These are phyloP conservation scores for Neocallimastix lanati DNA, from an alignment of 192 early-diverging fungal genomes.

Conservation along the genomic window DNA sequence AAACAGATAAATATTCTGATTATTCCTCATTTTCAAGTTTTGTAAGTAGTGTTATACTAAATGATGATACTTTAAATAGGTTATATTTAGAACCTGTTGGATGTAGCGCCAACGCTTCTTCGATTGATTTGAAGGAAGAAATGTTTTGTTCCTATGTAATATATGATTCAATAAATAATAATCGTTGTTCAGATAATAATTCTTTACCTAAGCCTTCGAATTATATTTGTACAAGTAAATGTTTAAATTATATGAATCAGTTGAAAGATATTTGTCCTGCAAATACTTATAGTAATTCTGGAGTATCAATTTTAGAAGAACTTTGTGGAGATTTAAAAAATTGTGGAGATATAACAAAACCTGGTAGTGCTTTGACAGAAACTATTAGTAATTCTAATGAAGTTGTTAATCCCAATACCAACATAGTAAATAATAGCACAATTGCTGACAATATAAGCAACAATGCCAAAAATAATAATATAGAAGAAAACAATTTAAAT, in stretches of 20 bases:
- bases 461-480: background rate
- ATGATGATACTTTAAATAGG: too few relatives aligned
- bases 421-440: too few relatives aligned
- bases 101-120: background rate
- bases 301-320: background rate
- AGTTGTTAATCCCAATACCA: too few relatives aligned
- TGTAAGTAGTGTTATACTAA: too few relatives aligned
- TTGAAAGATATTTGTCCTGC: background rate
- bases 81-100: too few relatives aligned
- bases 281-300: background rate
- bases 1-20: too few relatives aligned
- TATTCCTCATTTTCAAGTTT: too few relatives aligned
- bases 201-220: background rate
- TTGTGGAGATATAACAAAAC: background rate
- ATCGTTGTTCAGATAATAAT: background rate
- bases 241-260: background rate
- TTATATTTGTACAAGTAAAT: background rate
- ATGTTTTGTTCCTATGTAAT: background rate
- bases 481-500: too few relatives aligned
- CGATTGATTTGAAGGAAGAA: background rate
- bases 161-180: background rate
- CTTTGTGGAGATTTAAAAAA: too few relatives aligned
- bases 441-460: background rate
- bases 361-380: too few relatives aligned
- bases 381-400: too few relatives aligned